Conservation (phyloP, 768 basidiomycete genomes). For the Dacryopinax primogenitus region DNA sequence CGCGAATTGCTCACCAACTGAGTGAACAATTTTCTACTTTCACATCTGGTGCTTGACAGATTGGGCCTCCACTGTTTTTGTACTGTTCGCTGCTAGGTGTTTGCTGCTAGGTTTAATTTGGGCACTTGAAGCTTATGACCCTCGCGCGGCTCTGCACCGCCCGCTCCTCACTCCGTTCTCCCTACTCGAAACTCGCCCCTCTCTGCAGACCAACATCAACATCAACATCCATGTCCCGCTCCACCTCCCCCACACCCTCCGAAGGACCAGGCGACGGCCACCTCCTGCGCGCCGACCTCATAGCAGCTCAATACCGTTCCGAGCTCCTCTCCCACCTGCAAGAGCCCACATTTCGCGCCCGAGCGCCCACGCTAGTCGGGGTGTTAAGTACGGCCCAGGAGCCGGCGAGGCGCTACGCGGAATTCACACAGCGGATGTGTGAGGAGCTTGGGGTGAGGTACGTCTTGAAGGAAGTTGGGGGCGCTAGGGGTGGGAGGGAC, state of each 20-base stretch:
- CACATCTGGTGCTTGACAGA: no score
- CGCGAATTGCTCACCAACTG: no score
- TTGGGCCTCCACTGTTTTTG: no score
- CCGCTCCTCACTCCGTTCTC: neutral
- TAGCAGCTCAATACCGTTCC: neutral
- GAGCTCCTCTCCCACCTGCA: neutral
- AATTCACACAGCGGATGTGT: constrained; percentile 87
- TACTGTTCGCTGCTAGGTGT: no score
- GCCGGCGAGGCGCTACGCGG: constrained; percentile 70
- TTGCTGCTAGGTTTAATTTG: no score
- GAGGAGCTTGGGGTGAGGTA: constrained; percentile 78
- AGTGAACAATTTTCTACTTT: no score
- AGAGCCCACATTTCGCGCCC: constrained; percentile 15
- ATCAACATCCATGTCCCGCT: constrained; percentile 6
- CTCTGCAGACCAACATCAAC: neutral
- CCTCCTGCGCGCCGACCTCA: neutral
- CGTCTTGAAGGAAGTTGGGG: constrained; percentile 58
- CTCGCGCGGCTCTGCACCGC: neutral
- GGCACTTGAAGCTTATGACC: neutral
- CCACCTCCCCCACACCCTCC: constrained; percentile 7
- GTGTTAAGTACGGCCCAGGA: constrained; percentile 76
- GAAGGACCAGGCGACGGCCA: neutral
- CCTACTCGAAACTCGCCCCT: neutral
- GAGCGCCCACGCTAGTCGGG: constrained; percentile 67
- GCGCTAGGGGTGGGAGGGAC: constrained; percentile 36